Evolutionary conservation across 2,329 filamentous ascomycete genomes (phyloP), one percentile per base, ranked within the genome.

Genomic region (Ascochyta rabiei): DNA sequence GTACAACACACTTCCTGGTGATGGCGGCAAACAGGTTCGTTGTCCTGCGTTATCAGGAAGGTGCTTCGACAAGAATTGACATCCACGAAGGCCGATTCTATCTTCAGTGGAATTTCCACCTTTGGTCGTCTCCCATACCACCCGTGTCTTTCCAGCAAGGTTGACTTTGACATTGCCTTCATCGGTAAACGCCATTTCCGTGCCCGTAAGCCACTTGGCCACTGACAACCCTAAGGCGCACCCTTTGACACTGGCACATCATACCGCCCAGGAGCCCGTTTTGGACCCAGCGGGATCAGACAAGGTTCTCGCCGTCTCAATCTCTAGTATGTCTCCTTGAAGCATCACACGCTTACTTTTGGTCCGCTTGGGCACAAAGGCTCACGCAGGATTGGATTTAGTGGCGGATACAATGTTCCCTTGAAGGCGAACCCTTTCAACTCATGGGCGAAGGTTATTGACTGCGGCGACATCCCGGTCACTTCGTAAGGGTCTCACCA

Each of bases 231-330:
- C 3, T 13, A 21, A 54, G 88, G 88, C 38, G 90, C 89, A 35
- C 90, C 91, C 0, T 95, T 95, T 64, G 91, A 96, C 72, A 93
- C 91, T 0, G 90, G 90, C 47, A 95, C 90, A 23, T 93, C 89
- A 0, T 96, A 96, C 76, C 81, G 90, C 46, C 91, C 90, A 3
- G 90, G 91, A 62, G 91, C 91, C 56, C 85, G 91, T 31, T 96
- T 96, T 64, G 91, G 91, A 0, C 91, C 91, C 9, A 90, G 87
- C 28, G 90, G 90, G 42, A 93, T 95, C 67, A 85, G 91, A 72
- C 91, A 95, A 81, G 91, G 90, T 77, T 93, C 90, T 70, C 87
- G 90, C 69, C 85, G 90, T 63, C 84, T 95, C 62, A 95, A 93
- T 78, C 86, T 95, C 53, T 95, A 95, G 89, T 93, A 87, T 68